Conservation (phyloP, 2,329 filamentous ascomycete species). For the Aspergillus vadensis region DNA sequence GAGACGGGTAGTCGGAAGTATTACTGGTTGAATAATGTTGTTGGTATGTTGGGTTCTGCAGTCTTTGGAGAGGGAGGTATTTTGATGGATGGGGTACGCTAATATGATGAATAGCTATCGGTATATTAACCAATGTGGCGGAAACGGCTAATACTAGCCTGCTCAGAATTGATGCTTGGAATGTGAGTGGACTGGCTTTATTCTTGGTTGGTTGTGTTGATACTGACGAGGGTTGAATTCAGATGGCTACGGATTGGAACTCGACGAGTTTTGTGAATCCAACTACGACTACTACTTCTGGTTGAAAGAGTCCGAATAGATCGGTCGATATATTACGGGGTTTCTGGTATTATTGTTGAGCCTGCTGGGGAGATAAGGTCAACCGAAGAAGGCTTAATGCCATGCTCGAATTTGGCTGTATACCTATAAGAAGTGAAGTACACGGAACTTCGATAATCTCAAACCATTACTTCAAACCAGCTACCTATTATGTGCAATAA, state of each 20-base stretch:
- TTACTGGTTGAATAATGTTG: constrained; percentile 33
- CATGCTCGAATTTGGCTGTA: no score
- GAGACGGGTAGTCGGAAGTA: constrained; percentile 27
- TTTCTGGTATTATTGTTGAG: no score
- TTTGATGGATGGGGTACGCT: no score
- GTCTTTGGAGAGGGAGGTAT: no score
- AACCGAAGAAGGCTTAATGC: no score
- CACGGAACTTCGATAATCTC: no score
- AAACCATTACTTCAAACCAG: no score
- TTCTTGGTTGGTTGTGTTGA: not conserved
- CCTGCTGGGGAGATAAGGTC: no score
- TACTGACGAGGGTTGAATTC: not conserved
- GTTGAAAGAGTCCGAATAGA: not conserved
- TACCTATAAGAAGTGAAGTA: rapidly evolving
- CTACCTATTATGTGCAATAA: no score
- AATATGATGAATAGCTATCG: constrained; percentile 20
- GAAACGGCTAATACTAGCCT: constrained; percentile 13
- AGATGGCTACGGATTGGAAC: constrained; percentile 29
- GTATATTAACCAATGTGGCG: constrained; percentile 19
- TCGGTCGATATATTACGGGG: no score
- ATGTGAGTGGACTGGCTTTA: constrained; percentile 20
- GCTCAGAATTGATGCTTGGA: constrained; percentile 30
- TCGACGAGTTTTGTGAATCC: constrained; percentile 15
- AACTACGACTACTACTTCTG: not conserved
- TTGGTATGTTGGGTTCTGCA: constrained; percentile 20